A percentile compares a stretch with the other conserved stretches of the same genome.
These are phyloP conservation scores for Citrullus colocynthis DNA, from an alignment of 306 rosid genomes.

Conservation along the genomic window DNA sequence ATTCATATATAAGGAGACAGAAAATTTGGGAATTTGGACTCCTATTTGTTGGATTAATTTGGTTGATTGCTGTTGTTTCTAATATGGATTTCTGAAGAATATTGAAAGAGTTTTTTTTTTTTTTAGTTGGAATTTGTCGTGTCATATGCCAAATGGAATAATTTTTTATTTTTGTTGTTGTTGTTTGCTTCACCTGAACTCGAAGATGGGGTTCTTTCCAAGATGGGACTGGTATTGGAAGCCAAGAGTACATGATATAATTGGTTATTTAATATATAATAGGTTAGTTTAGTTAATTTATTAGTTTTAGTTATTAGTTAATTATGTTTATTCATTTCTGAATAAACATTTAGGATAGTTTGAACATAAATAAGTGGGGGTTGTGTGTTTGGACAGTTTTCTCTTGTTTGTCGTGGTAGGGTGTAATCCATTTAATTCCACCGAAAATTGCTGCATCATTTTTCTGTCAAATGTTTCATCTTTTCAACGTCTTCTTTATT, in stretches of 20 bases:
- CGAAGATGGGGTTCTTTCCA: background rate
- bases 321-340: background rate
- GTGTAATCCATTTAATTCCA: background rate
- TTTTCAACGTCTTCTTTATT: conserved; percentile 7
- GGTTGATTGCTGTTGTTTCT: background rate
- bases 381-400: background rate
- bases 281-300: background rate
- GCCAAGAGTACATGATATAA: background rate
- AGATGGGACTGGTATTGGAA: background rate
- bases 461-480: background rate
- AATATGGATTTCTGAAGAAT: background rate
- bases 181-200: background rate
- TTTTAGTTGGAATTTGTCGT: background rate
- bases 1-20: background rate
- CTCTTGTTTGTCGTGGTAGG: background rate
- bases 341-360: background rate
- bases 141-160: background rate
- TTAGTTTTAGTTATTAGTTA: background rate
- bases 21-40: background rate
- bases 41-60: background rate
- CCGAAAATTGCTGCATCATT: background rate
- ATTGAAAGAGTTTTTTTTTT: background rate
- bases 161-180: too few relatives aligned
- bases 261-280: background rate
- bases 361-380: background rate